Conservation (phyloP, 2,329 filamentous ascomycete species). For the Microdochium paspali region DNA sequence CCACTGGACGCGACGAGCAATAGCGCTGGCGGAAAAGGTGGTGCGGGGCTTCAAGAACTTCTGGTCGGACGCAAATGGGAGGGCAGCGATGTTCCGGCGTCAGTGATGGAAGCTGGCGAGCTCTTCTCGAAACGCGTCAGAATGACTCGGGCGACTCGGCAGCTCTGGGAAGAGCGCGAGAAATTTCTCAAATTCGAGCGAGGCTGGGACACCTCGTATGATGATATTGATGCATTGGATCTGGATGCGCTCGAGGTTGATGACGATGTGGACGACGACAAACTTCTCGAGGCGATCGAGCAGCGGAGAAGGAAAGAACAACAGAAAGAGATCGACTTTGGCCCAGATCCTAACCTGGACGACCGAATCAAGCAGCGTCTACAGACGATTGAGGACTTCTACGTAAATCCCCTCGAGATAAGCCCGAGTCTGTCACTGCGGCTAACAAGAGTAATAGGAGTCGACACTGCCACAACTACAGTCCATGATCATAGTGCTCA, state of each 20-base stretch:
- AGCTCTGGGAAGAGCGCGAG: conserved; percentile 91
- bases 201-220: conserved; percentile 61
- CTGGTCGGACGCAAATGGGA: conserved; percentile 83
- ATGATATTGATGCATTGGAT: conserved; percentile 31
- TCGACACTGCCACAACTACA: conserved; percentile 77
- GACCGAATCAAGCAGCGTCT: conserved; percentile 55
- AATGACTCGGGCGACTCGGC: conserved; percentile 83
- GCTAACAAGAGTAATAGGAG: too few species aligned
- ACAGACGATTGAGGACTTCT: conserved; percentile 74
- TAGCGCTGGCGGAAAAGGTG: conserved; percentile 80
- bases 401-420: conserved; percentile 68
- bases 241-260: conserved; percentile 17
- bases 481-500: conserved; percentile 83
- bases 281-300: conserved; percentile 29
- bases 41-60: conserved; percentile 67
- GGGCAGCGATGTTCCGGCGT: conserved; percentile 87
- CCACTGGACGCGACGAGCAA: conserved; percentile 85
- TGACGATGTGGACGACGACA: conserved; percentile 23
- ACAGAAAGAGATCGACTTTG: conserved; percentile 34
- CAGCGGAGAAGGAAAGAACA: conserved; percentile 29
- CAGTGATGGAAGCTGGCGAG: conserved; percentile 89
- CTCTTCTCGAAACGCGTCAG: conserved; percentile 84
- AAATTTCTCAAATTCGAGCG: conserved; percentile 85
- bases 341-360: conserved; percentile 38
- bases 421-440: too few species aligned